Evolutionary conservation across 805 yeast genomes (phyloP), one percentile per base, ranked within the genome.

Genomic region (Pichia ethanolica): DNA sequence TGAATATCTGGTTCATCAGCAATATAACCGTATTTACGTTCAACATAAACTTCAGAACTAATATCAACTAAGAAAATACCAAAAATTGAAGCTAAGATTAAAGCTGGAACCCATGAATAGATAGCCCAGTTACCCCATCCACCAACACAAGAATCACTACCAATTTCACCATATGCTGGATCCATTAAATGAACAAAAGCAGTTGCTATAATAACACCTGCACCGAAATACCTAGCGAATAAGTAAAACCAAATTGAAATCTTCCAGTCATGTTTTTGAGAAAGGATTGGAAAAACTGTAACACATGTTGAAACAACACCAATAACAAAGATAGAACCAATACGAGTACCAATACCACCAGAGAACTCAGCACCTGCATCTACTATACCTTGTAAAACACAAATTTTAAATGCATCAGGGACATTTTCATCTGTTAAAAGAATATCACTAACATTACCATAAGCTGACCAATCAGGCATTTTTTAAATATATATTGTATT

Each of bases 151-250:
- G 71, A 56, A 41, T 82, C 65, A 2, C 78, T 71, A 30, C 81
- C 83, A 49, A 72, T 64, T 8, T 78, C 73, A 25, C 78, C 82
- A 49, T 72, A 65, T 7, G 89, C 89, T 1, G 86, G 89, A 52
- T 78, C 75, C 54, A 85, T 66, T 53, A 84, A 67, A 67, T 84
- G 91, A 33, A 85, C 78, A 59, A 83, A 83, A 0, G 89, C 87
- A 1, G 91, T 84, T 10, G 89, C 84, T n/a, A 84, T 71, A 56
- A 85, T 85, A 42, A 84, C 89, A 54, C 91, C 91, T 3, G 89
- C 81, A 56, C 91, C 91, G 58, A 84, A 84, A 65, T 73, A 82
- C 58, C 80, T 82, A 48, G 83, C 79, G 47, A 80, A 64, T 58
- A 82, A 76, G 65, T 81, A 82, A 75, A 78, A 74, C 39, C 71